Conservation (phyloP, 2,329 filamentous ascomycete genomes). For the Bipolaris cookei region DNA sequence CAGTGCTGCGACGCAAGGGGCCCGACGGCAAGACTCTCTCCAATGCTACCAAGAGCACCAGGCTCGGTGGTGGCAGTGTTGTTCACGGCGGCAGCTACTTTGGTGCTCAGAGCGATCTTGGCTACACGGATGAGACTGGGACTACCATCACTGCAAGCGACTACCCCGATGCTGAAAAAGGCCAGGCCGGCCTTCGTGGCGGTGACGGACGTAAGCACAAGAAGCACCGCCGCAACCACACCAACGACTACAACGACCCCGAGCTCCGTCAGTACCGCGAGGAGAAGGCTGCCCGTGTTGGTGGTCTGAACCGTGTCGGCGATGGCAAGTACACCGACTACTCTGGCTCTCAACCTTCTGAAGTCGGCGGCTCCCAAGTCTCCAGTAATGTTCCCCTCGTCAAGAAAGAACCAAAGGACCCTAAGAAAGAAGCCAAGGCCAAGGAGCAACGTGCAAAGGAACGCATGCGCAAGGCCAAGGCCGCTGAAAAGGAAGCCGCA, state of each 20-base stretch:
- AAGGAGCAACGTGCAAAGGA: conserved; percentile 54
- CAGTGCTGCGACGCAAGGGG: conserved; percentile 84
- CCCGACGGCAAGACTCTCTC: conserved; percentile 86
- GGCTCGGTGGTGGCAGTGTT: conserved; percentile 83
- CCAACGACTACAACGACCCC: conserved; percentile 58
- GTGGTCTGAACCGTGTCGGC: conserved; percentile 81
- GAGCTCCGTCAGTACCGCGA: conserved; percentile 84
- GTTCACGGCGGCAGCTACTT: conserved; percentile 68
- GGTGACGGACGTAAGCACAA: conserved; percentile 47
- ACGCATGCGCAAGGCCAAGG: conserved; percentile 58
- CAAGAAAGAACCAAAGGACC: conserved; percentile 50
- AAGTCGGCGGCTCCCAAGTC: conserved; percentile 59
- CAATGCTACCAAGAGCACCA: conserved; percentile 80
- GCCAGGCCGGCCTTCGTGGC: conserved; percentile 51
- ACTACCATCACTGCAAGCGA: conserved; percentile 53
- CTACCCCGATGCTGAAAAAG: conserved; percentile 50
- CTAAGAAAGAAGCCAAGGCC: conserved; percentile 48
- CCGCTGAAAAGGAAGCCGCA: conserved; percentile 47
- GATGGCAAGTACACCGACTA: conserved; percentile 84
- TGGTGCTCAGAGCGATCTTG: conserved; percentile 46
- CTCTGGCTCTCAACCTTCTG: conserved; percentile 67
- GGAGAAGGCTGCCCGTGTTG: conserved; percentile 84
- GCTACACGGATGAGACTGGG: conserved; percentile 55
- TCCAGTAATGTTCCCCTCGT: conserved; percentile 53
- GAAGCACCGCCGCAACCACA: conserved; percentile 61